These are phyloP conservation scores for Jackrogersella minutella DNA, from an alignment of 495 filamentous ascomycete genomes.

Conservation along the genomic window DNA sequence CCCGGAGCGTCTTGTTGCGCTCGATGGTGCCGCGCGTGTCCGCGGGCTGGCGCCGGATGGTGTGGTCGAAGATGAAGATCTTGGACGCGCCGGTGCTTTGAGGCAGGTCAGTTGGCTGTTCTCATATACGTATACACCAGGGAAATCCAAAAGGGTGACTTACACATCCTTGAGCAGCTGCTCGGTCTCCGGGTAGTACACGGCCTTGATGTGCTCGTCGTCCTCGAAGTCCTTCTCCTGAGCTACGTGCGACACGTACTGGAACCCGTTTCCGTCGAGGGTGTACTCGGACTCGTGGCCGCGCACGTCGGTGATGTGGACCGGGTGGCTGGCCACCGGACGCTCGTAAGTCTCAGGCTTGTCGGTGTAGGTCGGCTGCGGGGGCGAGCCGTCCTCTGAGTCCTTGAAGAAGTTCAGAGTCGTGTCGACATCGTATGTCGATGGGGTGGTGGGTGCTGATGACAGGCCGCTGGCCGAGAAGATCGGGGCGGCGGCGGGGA, in stretches of 20 bases:
- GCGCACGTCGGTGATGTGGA: constrained; percentile 52
- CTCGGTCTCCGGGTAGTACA: constrained; percentile 74
- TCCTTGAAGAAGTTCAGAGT: constrained; percentile 68
- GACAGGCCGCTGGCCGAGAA: constrained; percentile 22
- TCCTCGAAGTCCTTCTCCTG: constrained; percentile 70
- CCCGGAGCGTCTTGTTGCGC: constrained; percentile 42
- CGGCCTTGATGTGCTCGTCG: constrained; percentile 70
- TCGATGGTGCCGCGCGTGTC: constrained; percentile 27
- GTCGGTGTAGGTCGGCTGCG: constrained; percentile 57
- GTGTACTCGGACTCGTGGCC: constrained; percentile 51
- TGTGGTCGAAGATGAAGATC: constrained; percentile 80
- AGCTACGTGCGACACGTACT: constrained; percentile 49
- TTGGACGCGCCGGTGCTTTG: constrained; percentile 67
- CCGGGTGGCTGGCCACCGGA: constrained; percentile 44
- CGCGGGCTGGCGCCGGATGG: constrained; percentile 65
- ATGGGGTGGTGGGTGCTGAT: background rate
- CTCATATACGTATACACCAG: background rate
- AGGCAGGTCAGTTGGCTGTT: background rate
- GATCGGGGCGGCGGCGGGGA: constrained; percentile 27
- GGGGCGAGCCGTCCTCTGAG: constrained; percentile 64
- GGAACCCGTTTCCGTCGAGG: constrained; percentile 55
- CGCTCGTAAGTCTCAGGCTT: constrained; percentile 61
- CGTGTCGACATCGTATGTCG: constrained; percentile 58
- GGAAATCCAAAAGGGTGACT: constrained; percentile 42
- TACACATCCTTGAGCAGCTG: constrained; percentile 69